Percentiles rank a stretch among this genome's conserved stretches.
These are phyloP conservation scores for Carallia pectinifolia DNA, from an alignment of 345 rosid genomes.

Conservation along the genomic window DNA sequence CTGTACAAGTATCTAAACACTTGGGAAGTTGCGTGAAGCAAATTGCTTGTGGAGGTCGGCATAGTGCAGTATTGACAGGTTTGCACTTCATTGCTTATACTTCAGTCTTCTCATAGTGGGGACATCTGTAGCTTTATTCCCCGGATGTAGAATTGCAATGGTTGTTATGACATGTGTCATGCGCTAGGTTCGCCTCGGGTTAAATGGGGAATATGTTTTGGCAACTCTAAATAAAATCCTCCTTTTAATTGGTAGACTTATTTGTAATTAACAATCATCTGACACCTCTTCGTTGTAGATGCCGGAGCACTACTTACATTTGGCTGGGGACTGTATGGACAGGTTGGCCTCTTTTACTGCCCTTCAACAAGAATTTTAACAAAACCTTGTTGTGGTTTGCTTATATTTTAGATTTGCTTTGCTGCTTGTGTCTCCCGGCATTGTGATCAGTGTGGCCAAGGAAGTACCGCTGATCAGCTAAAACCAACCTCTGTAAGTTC, in stretches of 20 bases:
- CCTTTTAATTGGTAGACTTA: not conserved
- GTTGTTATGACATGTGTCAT: too few species aligned
- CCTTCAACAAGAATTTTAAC: too few species aligned
- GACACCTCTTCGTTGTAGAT: conserved; percentile 41
- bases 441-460: conserved; percentile 67
- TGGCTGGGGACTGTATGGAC: conserved; percentile 93
- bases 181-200: too few species aligned
- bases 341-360: conserved; percentile 41
- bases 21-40: conserved; percentile 61
- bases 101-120: not conserved
- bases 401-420: too few species aligned
- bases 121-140: too few species aligned
- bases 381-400: too few species aligned
- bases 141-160: too few species aligned
- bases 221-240: too few species aligned
- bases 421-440: not conserved
- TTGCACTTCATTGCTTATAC: conserved; percentile 18
- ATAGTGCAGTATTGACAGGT: conserved; percentile 80
- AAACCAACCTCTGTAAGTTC: conserved; percentile 64
- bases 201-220: too few species aligned
- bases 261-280: not conserved
- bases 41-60: conserved; percentile 88
- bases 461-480: conserved; percentile 63
- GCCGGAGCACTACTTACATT: conserved; percentile 67
- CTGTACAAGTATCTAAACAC: conserved; percentile 33